Base-by-base conservation (phyloP, 73 alveolate genomes). In the Paramecium sonneborni region DNA sequence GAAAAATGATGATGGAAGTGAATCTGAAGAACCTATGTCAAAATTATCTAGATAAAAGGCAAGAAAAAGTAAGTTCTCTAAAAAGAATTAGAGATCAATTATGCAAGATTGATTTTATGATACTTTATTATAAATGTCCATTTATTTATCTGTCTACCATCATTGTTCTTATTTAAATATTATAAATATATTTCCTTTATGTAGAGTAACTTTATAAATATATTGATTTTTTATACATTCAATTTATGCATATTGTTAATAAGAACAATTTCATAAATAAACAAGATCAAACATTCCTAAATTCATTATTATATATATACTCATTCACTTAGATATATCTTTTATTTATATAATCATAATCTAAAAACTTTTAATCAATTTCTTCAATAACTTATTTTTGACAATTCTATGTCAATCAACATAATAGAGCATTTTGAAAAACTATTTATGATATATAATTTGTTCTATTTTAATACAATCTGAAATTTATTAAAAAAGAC, bases 351-450 rank as follows among this genome's bases (percentile, higher is more conserved):
- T 5, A 24, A 18, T 30, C 5, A 10, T 20, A 24, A 23, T 18
- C 5, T 9, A 26, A 26, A 26, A 26, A 43, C 26, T 1, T 46
- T 18, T 41, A 10, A 41, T 14, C 24, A 79, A 43, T 28, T 14
- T 9, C 76, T 41, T 23, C 39, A 41, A 1, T 26, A 20, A 11
- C 0, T 18, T 3, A 46, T 7, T 8, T 43, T 79, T 44, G 90
- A 79, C 28, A 38, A 26, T 26, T 26, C 57, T 7, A 26, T 43
- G 12, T 12, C 11, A 41, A 10, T 79, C 24, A 79, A 79, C 28
- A 62, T 79, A 14, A 79, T 41, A 24, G 90, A 79, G 15, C 90
- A 79, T 34, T 20, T 79, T 43, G 90, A 79, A 41, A 41, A 79
- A 46, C 55, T 79, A 28, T 39, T 43, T 21, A 76, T 79, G 41